Conservation (phyloP, 352 stramenopile species). For the Phytophthora constricta region DNA sequence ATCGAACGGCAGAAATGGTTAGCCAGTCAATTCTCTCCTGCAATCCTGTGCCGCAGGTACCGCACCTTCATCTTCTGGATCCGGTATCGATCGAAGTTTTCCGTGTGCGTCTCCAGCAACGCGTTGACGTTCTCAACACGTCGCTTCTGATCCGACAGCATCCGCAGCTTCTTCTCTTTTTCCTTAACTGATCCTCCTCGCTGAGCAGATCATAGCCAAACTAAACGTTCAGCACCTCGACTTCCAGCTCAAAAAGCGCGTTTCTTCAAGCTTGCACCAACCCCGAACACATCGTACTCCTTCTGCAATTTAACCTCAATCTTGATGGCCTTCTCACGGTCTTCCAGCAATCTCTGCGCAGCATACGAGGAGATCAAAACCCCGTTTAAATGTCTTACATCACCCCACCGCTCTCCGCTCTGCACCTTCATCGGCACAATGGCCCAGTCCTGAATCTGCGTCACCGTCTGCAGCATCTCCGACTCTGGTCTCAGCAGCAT, state of each 20-base stretch:
- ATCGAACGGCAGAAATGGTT: neutral
- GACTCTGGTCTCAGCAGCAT: constrained; percentile 75
- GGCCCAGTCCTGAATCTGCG: constrained; percentile 85
- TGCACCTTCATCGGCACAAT: constrained; percentile 82
- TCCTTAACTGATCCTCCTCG: constrained; percentile 57
- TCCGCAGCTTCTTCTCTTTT: constrained; percentile 82
- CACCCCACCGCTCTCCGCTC: neutral
- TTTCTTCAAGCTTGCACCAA: constrained; percentile 16
- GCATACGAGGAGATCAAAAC: neutral
- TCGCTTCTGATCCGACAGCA: constrained; percentile 85
- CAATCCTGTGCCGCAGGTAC: no score
- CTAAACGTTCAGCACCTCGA: constrained; percentile 5
- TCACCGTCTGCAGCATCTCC: constrained; percentile 71
- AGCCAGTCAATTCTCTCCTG: no score
- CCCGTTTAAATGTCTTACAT: neutral
- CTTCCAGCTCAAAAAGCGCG: neutral
- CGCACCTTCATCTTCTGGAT: constrained; percentile 81
- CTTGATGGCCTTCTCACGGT: constrained; percentile 84
- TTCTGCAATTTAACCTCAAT: constrained; percentile 79
- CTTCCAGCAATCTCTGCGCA: constrained; percentile 71
- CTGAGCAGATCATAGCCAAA: constrained; percentile 22
- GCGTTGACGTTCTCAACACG: constrained; percentile 84
- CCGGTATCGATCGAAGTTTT: constrained; percentile 76
- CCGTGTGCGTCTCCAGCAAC: constrained; percentile 77
- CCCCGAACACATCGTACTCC: constrained; percentile 73